Percentiles rank a stretch among this genome's conserved stretches.
Evolutionary conservation across 345 rosid species (phyloP).

Genomic region (Physaria fendleri): DNA sequence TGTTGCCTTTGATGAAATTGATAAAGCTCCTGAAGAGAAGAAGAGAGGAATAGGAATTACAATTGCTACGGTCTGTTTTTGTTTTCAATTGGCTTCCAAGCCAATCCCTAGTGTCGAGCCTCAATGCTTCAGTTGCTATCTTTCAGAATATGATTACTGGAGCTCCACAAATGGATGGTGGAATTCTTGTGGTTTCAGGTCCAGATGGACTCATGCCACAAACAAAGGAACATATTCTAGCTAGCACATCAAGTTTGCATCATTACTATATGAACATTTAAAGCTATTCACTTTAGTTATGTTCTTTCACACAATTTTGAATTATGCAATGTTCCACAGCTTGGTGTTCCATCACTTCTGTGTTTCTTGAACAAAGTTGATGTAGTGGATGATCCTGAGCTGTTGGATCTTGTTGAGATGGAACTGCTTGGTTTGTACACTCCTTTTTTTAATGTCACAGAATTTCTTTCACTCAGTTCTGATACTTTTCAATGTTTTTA

Average conservation of each 20-base stretch:
- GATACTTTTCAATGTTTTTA: conserved; percentile 16
- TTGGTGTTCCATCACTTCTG: conserved; percentile 91
- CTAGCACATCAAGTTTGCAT: conserved; percentile 80
- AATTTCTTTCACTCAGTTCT: background rate
- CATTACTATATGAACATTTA: background rate
- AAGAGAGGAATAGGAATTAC: conserved; percentile 96
- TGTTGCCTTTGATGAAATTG: conserved; percentile 89
- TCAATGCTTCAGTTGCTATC: conserved; percentile 1
- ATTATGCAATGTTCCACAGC: conserved; percentile 46
- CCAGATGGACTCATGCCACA: conserved; percentile 98
- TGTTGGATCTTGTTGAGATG: conserved; percentile 92
- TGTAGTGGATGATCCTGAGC: conserved; percentile 74
- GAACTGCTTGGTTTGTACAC: conserved; percentile 72
- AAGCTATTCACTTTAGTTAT: background rate
- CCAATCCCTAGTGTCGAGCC: background rate
- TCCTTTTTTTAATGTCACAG: conserved; percentile 14
- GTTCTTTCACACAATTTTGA: too few relatives aligned
- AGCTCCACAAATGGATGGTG: conserved; percentile 97
- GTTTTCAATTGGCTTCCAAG: too few relatives aligned
- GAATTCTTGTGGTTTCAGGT: conserved; percentile 87
- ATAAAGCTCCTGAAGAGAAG: conserved; percentile 96
- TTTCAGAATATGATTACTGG: conserved; percentile 93
- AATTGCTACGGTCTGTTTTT: conserved; percentile 81
- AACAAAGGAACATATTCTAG: conserved; percentile 82
- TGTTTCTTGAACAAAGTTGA: conserved; percentile 88